Conservation (phyloP, 2,329 filamentous ascomycete species). For the Trichoderma sp. region DNA sequence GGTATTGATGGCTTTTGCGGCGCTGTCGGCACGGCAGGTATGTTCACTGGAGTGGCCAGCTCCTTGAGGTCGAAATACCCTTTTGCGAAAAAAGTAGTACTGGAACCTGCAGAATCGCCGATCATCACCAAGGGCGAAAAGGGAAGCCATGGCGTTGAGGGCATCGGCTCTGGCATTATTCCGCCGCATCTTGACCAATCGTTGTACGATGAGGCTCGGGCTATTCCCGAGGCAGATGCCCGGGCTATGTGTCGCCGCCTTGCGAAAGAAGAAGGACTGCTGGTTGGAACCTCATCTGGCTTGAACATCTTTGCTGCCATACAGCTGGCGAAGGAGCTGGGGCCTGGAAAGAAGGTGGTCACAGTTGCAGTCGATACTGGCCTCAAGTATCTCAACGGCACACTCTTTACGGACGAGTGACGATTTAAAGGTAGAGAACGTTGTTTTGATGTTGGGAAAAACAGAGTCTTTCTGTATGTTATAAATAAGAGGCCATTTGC, state of each 20-base stretch:
- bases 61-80: neutral
- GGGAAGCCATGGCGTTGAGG: neutral
- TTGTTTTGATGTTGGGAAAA: neutral
- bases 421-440: neutral
- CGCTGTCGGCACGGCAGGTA: conserved; percentile 25
- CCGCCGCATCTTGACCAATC: neutral
- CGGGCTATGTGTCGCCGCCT: conserved; percentile 5
- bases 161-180: neutral
- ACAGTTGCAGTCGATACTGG: conserved; percentile 8
- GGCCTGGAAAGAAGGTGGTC: neutral
- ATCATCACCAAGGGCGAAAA: neutral
- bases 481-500: too few species aligned
- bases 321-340: neutral
- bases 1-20: conserved; percentile 26
- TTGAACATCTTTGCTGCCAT: neutral
- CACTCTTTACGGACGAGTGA: neutral
- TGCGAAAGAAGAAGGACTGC: neutral
- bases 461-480: too few species aligned
- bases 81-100: neutral
- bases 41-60: conserved; percentile 25
- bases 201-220: conserved; percentile 1
- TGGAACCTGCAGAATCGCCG: neutral
- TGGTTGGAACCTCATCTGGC: conserved; percentile 8
- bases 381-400: conserved; percentile 11
- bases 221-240: neutral